Evolutionary conservation across 164 flowering plant genomes (phyloP), one percentile per base, ranked within the genome.

Genomic region (Warburgia ugandensis): DNA sequence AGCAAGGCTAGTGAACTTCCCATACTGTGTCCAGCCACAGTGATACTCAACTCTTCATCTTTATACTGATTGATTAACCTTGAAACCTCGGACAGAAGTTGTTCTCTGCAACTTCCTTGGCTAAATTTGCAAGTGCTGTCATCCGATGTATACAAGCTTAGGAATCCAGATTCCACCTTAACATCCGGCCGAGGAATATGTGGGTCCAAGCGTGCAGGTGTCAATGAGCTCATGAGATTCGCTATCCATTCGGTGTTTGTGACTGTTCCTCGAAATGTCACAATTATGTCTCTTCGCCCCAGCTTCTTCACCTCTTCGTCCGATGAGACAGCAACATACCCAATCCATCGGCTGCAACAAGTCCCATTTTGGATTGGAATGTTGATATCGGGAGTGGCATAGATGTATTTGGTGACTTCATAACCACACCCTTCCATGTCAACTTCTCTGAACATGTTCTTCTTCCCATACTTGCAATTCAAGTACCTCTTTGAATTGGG

Each of bases 1-100:
- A 87, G 79, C 38, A 77, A 63, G 29, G 81, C 88, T 21, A 87
- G 51, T 0, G 96, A 68, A 41, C 96, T 84, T 29, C 96, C 96
- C 96, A 87, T 84, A 67, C 96, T 87, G 28, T 87, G 96, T 0
- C 96, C 96, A 0, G 85, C 85, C 33, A 87, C 14, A 0, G 89
- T 78, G 16, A 87, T 78, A 62, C 89, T 84, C 47, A 84, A 17
- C 40, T 84, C 79, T 56, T 87, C 96, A 2, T 67, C 81, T 22
- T 46, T 58, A 19, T 64, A 68, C 25, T 35, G 27, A 20, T 45
- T 56, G 4, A 61, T 49, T 9, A 68, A 32, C 13, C 66, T 29
- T 0, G 73, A 68, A 2, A 68, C 16, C 54, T 68, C 73, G 0
- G 73, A 56, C 10, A 68, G 69, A 38, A 68, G 68, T 36, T 68